A percentile compares a stretch with the other conserved stretches of the same genome.
These are phyloP conservation scores for Nicotiana attenuata DNA, from an alignment of 257 asterid species.

Conservation along the genomic window DNA sequence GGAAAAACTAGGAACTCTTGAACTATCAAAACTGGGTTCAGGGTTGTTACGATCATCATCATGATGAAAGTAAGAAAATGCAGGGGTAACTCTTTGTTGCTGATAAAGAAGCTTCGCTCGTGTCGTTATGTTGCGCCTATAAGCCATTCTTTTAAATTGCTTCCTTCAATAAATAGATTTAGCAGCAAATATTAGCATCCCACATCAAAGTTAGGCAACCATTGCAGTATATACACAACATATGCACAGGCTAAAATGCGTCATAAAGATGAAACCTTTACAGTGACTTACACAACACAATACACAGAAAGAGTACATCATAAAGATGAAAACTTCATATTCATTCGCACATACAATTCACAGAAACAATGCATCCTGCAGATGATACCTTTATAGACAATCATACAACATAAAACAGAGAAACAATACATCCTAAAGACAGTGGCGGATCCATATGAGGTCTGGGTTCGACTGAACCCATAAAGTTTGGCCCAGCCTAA, in stretches of 20 bases:
- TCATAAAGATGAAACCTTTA: not conserved
- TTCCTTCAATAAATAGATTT: not conserved
- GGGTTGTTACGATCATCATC: constrained; percentile 34
- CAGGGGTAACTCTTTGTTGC: constrained; percentile 51
- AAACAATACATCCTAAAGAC: not conserved
- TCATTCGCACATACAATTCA: not conserved
- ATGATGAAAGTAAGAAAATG: constrained; percentile 40
- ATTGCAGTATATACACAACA: not conserved
- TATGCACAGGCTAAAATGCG: not conserved
- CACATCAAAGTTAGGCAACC: not conserved
- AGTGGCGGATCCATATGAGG: too few relatives aligned
- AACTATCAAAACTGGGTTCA: constrained; percentile 11
- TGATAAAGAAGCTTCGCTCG: constrained; percentile 63
- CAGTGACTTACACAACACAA: not conserved
- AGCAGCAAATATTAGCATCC: not conserved
- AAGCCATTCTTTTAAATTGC: constrained; percentile 44
- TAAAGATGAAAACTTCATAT: too few relatives aligned
- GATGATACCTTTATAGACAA: not conserved
- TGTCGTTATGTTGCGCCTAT: constrained; percentile 57
- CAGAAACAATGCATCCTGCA: not conserved
- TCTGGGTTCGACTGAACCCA: too few relatives aligned
- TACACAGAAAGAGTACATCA: not conserved
- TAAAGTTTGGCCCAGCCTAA: too few relatives aligned
- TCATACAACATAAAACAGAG: not conserved
- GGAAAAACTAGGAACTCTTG: constrained; percentile 24